phyloP scores from a whole-genome alignment of 495 filamentous ascomycete genomes.

The Penicillium bialowiezense region DNA sequence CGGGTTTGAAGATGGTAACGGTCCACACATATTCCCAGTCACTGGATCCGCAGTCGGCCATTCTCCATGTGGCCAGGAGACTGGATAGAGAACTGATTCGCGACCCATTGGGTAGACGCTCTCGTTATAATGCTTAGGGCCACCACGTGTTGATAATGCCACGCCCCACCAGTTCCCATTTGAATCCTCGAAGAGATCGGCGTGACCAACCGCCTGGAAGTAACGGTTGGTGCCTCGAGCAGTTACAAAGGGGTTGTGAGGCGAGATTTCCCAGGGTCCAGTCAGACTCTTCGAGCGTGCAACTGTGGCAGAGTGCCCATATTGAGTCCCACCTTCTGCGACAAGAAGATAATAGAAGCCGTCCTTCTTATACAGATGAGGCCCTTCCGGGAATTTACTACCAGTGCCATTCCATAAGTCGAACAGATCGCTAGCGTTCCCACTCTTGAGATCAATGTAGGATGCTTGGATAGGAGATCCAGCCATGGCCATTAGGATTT shows the following conservation, averaged over 20 bases:
- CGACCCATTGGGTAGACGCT: slow-evolving; percentile 60
- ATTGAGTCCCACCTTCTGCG: slow-evolving; percentile 62
- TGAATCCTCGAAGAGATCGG: slow-evolving; percentile 38
- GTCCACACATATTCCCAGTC: no score
- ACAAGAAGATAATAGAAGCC: slow-evolving; percentile 57
- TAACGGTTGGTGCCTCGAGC: slow-evolving; percentile 16
- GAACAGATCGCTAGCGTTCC: slow-evolving; percentile 16
- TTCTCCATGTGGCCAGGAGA: slow-evolving; percentile 41
- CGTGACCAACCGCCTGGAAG: slow-evolving; percentile 25
- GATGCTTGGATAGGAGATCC: slow-evolving; percentile 8
- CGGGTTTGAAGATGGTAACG: no score
- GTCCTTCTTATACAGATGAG: slow-evolving; percentile 57
- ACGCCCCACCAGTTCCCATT: slow-evolving; percentile 52
- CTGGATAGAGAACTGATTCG: slow-evolving; percentile 53
- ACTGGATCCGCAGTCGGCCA: slow-evolving; percentile 28
- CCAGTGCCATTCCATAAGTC: slow-evolving; percentile 55
- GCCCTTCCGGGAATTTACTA: slow-evolving; percentile 59
- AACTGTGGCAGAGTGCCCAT: slow-evolving; percentile 52
- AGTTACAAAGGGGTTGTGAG: slow-evolving; percentile 18
- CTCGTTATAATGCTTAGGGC: slow-evolving; percentile 21
- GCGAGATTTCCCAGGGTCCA: slow-evolving; percentile 49
- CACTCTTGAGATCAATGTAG: slow-evolving; percentile 20
- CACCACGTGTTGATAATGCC: slow-evolving; percentile 43
- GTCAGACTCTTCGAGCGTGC: slow-evolving; percentile 51
- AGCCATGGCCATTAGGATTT: slow-evolving; percentile 5